Evolutionary conservation across 2,329 filamentous ascomycete genomes (phyloP).

Genomic region (Chrysoporthe puriensis): DNA sequence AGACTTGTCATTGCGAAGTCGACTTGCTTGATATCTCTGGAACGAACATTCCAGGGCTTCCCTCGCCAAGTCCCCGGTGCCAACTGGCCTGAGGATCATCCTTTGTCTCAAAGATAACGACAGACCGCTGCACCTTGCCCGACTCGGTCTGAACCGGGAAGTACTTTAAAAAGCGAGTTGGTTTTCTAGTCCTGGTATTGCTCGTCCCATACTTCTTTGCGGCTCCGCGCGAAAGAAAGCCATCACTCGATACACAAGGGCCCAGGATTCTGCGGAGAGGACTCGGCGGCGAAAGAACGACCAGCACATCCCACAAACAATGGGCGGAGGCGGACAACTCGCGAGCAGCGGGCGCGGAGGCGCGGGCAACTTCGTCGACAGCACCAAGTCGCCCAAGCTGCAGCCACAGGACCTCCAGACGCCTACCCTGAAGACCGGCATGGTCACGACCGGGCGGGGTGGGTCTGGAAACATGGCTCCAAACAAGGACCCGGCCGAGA

Average conservation of each 20-base stretch:
- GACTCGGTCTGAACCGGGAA: neutral
- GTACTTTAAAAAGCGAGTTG: neutral
- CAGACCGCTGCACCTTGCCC: neutral
- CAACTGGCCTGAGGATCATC: constrained; percentile 3
- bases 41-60: neutral
- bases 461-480: constrained; percentile 86
- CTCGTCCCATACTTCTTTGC: neutral
- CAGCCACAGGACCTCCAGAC: constrained; percentile 72
- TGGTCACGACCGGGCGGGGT: constrained; percentile 88
- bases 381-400: constrained; percentile 50
- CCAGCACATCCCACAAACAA: constrained; percentile 18
- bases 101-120: constrained; percentile 6
- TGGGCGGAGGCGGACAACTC: constrained; percentile 11
- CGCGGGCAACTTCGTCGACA: constrained; percentile 72
- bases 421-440: constrained; percentile 78
- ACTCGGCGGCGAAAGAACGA: neutral
- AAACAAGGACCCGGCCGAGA: constrained; percentile 72
- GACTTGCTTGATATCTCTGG: neutral
- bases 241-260: neutral
- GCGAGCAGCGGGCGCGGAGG: constrained; percentile 67
- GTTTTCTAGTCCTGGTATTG: neutral
- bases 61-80: constrained; percentile 1
- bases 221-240: neutral
- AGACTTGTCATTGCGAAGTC: neutral
- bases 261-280: neutral